Conservation (phyloP, 2,329 filamentous ascomycete species). For the Verruconis gallopava region DNA sequence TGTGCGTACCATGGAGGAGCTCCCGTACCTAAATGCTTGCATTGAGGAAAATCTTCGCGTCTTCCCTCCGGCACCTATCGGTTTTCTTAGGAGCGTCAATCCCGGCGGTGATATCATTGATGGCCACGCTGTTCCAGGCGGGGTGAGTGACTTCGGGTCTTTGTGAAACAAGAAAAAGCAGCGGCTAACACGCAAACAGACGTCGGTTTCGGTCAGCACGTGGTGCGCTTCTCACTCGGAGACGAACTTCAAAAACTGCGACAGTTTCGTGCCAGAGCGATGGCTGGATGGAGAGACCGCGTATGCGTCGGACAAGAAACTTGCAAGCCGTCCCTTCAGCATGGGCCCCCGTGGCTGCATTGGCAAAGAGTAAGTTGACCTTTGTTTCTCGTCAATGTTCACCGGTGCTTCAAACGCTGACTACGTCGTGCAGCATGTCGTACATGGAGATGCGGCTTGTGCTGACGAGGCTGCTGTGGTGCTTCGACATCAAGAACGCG, state of each 20-base stretch:
- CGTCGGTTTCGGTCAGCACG: conserved; percentile 10
- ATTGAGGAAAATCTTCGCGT: conserved; percentile 30
- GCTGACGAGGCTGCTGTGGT: conserved; percentile 6
- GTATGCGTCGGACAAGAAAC: conserved; percentile 19
- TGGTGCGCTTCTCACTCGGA: conserved; percentile 10
- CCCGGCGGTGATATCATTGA: conserved; percentile 24
- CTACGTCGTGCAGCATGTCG: conserved; percentile 7
- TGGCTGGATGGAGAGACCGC: conserved; percentile 22
- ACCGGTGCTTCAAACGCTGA: too few relatives aligned
- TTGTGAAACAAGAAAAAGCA: neutral
- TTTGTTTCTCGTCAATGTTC: too few relatives aligned
- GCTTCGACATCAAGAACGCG: conserved; percentile 6
- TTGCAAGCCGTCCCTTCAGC: conserved; percentile 31
- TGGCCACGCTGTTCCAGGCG: conserved; percentile 23
- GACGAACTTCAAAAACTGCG: conserved; percentile 23
- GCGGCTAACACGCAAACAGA: conserved; percentile 5
- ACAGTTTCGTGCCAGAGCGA: conserved; percentile 28
- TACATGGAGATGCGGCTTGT: conserved; percentile 9
- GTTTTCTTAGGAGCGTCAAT: conserved; percentile 23
- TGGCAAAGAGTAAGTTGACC: conserved; percentile 13
- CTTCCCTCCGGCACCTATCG: conserved; percentile 29
- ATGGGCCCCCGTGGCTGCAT: conserved; percentile 27
- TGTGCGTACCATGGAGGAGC: conserved; percentile 21
- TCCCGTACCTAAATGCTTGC: conserved; percentile 27
- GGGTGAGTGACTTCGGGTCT: conserved; percentile 11